Evolutionary conservation across 306 rosid genomes (phyloP), one percentile per base, ranked within the genome.

Genomic region (Delonix regia): DNA sequence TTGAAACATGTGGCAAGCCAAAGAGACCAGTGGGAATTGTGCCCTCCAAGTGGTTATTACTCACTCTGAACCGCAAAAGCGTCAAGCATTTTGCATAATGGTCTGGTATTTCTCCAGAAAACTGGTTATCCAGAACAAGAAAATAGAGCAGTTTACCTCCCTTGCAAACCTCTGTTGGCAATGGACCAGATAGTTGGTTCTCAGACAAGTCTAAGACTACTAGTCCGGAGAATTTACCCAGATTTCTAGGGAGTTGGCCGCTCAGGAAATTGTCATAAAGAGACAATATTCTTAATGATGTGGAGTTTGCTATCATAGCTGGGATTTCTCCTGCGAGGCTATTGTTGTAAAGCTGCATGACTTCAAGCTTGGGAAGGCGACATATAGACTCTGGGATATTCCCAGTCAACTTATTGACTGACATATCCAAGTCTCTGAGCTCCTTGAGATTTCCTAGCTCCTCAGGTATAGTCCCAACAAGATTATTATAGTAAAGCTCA

Each of bases 331-430:
- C 92, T 8, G 75, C 60, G 18, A 90, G 85, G 45, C 82, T 85
- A 67, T 90, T 90, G 80, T 90, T 90, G 86, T 90, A 90, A 80
- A 90, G 71, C 85, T 90, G 95, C n/a, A 90, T 70, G 25, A 85
- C 95, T 64, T 78, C 55, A 15, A 90, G 92, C 52, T 83, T 83
- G 38, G 95, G 92, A 76, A 90, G 86, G 27, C 86, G 84, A 61
- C 88, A 90, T 14, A 88, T 57, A 16, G 92, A 73, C 28, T 85
- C 90, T 0, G 92, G 95, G 30, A 90, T 80, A 15, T 53, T 74
- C 9, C 95, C 95, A 0, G 77, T 80, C 62, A 90, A 78, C 52
- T n/a, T 77, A 36, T 90, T 90, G 81, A 90, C 95, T 10, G 95
- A 90, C 85, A 88, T 81, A 80, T 90, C 95, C 28, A 90, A 25